Evolutionary conservation across 768 basidiomycete species (phyloP), one percentile per base, ranked within the genome.

Genomic region (Termitomyces titanicus): DNA sequence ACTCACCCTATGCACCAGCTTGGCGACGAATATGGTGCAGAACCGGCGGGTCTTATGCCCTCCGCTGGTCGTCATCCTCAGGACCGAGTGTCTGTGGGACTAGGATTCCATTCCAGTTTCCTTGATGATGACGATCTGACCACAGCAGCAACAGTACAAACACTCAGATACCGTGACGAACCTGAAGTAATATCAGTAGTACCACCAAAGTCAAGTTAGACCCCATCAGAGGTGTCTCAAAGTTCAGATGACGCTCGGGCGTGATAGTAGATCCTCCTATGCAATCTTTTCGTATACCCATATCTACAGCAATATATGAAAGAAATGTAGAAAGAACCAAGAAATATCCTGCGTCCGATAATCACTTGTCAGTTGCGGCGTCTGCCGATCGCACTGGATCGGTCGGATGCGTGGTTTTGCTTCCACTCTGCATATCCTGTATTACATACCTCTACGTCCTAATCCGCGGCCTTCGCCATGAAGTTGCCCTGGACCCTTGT

Each of bases 51-150:
- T 27, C 22, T 71, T 3, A 33, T 40, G 24, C 58, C 68, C 17
- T 64, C 67, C 31, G 62, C 65, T 31, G 73, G 70, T n/a, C 78
- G 78, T 22, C 69, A 74, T 65, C 71, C 68, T 5, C 64, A 58
- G 50, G 66, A 68, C 20, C 67, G 69, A 24, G 61, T 72, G 45
- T 73, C 66, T 43, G 73, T 72, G 9, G 74, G 73, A 3, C 63
- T 83, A 5, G 82, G 78, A 5, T 87, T 88, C 71, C 90, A 94
- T 68, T 84, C 89, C 20, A 88, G 84, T 40, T 92, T 93, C 74
- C 70, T 92, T 62, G 89, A 90, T 31, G 92, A 94, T 64, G 91
- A 92, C 53, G 85, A 86, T 5, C 65, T 71, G 3, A 69, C 71
- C 3, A 70, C 72, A 7, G 68, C 71, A 24, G 69, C 68, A 20